Base-by-base conservation (phyloP, 805 yeast genomes). In the Metschnikowia henanensis region DNA sequence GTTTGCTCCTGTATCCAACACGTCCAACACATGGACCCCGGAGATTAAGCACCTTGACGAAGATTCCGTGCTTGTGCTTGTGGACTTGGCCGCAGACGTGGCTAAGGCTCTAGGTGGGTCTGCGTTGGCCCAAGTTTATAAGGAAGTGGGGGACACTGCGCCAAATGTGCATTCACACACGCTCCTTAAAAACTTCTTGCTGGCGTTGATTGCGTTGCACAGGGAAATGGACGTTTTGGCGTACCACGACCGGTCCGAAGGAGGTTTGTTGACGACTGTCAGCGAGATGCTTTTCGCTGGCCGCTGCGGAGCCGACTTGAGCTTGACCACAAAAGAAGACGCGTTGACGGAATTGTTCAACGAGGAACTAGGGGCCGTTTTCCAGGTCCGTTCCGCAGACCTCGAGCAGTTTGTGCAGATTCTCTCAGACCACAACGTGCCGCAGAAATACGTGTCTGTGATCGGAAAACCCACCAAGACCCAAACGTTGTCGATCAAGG, bases 231-330 rank as follows among this genome's bases (percentile, higher is more conserved):
- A 79, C 39, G 91, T 94, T 12, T 75, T 83, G 60, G 87, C 97
- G 3, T 94, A 94, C 70, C 99, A 94, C 62, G 99, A 94, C 66
- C 77, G 92, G 59, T 87, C 96, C 18, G 99, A 94, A 65, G 99
- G 99, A 77, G 99, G 99, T 62, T 73, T 92, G 60, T 70, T 91
- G 46, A 83, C 86, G 34, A 83, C 98, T 8, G 72, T 87, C 36
- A 70, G 85, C 34, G 99, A 94, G 72, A 94, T 94, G 98, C 96
- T 97, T 0, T 94, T 94, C 70, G 96, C 98, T 35, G 91, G 92
- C 26, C 83, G 97, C 71, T 79, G 81, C 41, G 99, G 99, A 51
- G 62, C 91, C 45, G 76, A 81, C 41, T 68, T 91, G 42, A 62
- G 68, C 29, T 47, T 84, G 30, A 56, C 60, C 17, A 62, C 69